Evolutionary conservation across 805 yeast species (phyloP).

Genomic region (Metschnikowia lachancei): DNA sequence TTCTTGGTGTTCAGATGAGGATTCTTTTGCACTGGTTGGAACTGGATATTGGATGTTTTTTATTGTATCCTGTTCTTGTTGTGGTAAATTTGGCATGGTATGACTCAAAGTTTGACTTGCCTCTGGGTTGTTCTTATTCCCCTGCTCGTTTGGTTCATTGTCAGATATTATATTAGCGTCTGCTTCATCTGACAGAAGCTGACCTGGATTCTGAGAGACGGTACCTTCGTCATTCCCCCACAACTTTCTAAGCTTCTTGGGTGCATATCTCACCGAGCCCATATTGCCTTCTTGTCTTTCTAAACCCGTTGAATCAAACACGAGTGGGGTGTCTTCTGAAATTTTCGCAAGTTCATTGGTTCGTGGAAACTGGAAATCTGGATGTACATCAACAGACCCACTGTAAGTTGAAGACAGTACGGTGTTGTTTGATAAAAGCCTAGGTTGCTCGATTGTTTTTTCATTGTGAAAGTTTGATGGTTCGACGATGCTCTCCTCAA

Average conservation of each 20-base stretch:
- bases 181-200: too few species aligned
- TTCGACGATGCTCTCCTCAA: not conserved
- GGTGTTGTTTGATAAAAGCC: slow-evolving; percentile 6
- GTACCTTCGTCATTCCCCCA: not conserved
- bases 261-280: slow-evolving; percentile 7
- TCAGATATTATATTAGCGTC: not conserved
- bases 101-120: not conserved
- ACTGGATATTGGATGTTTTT: too few species aligned
- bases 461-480: not conserved
- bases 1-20: not conserved
- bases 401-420: slow-evolving; percentile 14
- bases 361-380: slow-evolving; percentile 15
- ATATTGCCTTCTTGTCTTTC: not conserved
- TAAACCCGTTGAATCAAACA: not conserved
- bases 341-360: slow-evolving; percentile 3
- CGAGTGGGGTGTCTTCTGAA: slow-evolving; percentile 1
- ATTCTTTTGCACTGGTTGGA: not conserved
- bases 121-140: not conserved
- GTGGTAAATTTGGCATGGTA: not conserved
- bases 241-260: not conserved
- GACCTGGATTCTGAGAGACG: not conserved
- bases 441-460: not conserved
- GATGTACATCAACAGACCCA: slow-evolving; percentile 11
- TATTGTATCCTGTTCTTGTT: not conserved
- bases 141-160: not conserved